Percentiles rank a stretch among this genome's conserved stretches.
Evolutionary conservation across 2,329 filamentous ascomycete genomes (phyloP).

Genomic region (Didymella glomerata): DNA sequence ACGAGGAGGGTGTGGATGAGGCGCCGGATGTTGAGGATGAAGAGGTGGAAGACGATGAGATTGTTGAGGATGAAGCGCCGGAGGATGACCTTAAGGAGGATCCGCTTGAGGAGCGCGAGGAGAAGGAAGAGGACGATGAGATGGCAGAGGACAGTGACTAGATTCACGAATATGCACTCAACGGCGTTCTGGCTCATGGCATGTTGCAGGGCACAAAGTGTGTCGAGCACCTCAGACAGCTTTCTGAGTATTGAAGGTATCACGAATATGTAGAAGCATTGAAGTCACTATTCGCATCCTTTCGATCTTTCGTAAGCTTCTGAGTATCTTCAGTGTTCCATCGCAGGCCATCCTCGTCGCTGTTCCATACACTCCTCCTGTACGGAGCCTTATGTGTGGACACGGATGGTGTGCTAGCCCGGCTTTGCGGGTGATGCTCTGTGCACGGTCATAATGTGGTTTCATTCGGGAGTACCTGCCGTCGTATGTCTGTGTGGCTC

Average conservation of each 20-base stretch:
- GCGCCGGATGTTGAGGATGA: conserved; percentile 58
- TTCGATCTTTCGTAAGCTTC: neutral
- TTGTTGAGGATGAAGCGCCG: conserved; percentile 62
- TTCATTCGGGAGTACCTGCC: neutral
- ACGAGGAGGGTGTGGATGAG: conserved; percentile 50
- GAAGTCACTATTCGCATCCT: neutral
- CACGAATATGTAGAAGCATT: neutral
- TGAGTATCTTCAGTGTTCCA: neutral
- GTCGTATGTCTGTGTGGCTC: neutral
- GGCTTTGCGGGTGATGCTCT: neutral
- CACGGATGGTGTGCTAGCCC: neutral
- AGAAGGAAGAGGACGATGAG: conserved; percentile 55
- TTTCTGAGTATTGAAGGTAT: neutral
- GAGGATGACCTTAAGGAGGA: conserved; percentile 60
- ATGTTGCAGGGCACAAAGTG: neutral
- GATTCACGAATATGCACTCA: conserved; percentile 35
- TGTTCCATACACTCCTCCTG: neutral
- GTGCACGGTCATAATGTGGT: neutral
- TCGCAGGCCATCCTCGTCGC: neutral
- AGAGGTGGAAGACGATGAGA: conserved; percentile 61
- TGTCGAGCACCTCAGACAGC: neutral
- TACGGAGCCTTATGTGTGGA: neutral
- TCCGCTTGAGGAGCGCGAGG: conserved; percentile 55
- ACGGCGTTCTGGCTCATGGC: conserved; percentile 34
- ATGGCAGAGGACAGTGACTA: conserved; percentile 60